phyloP scores from a whole-genome alignment of 257 asterid species.

The Plantago ovata region DNA sequence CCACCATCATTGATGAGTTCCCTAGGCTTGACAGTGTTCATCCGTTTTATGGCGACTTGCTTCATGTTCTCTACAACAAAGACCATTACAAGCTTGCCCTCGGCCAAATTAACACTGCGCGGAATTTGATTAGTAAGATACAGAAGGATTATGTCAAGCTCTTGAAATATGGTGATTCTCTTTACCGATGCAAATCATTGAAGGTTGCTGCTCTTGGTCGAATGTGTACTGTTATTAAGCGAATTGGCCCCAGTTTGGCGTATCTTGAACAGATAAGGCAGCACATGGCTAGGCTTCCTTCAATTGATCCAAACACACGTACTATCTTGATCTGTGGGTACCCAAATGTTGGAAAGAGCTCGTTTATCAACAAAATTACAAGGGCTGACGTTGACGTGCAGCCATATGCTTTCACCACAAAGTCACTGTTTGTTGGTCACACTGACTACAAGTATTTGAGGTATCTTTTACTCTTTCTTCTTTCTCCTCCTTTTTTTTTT shows the following conservation, averaged over 20 bases:
- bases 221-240: conserved; percentile 86
- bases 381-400: conserved; percentile 97
- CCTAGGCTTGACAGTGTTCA: conserved; percentile 91
- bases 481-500: too few species aligned
- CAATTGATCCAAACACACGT: conserved; percentile 91
- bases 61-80: conserved; percentile 91
- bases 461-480: too few species aligned
- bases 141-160: conserved; percentile 77
- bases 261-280: conserved; percentile 97
- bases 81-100: conserved; percentile 98
- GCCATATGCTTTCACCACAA: conserved; percentile 95
- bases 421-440: conserved; percentile 92
- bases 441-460: conserved; percentile 87
- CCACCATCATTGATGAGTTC: conserved; percentile 86
- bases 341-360: conserved; percentile 97
- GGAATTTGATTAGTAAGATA: conserved; percentile 81
- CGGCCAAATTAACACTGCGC: conserved; percentile 86
- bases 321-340: conserved; percentile 98
- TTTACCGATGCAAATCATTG: conserved; percentile 82
- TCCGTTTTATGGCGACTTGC: conserved; percentile 93
- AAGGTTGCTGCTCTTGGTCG: conserved; percentile 97
- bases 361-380: conserved; percentile 88
- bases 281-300: conserved; percentile 93
- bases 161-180: conserved; percentile 85
- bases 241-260: conserved; percentile 85